Evolutionary conservation across 1,284 basidiomycete species (phyloP).

Genomic region (Sutorius eximius): DNA sequence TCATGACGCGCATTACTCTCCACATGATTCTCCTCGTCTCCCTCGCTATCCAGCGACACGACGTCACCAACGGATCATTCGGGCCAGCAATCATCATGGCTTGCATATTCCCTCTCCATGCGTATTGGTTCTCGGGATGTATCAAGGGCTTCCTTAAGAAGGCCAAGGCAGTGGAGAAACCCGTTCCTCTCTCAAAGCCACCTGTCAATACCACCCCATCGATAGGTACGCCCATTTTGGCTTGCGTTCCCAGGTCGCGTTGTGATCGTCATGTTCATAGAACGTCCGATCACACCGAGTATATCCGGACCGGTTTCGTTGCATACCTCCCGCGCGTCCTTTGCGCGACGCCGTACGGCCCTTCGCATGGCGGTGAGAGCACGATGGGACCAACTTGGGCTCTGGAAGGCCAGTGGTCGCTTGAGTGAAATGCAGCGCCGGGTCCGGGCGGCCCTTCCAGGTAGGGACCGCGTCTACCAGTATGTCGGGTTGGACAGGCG

Average conservation of each 20-base stretch:
- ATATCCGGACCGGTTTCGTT: slow-evolving; percentile 1
- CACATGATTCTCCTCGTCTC: slow-evolving; percentile 45
- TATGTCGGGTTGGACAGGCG: slow-evolving; percentile 30
- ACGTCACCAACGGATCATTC: slow-evolving; percentile 34
- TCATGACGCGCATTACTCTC: slow-evolving; percentile 52
- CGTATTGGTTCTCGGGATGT: slow-evolving; percentile 54
- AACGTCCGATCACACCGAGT: slow-evolving; percentile 12
- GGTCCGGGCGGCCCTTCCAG: slow-evolving; percentile 29
- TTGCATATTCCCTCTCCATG: slow-evolving; percentile 51
- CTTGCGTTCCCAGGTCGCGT: neutral
- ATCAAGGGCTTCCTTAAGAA: slow-evolving; percentile 50
- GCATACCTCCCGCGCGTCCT: slow-evolving; percentile 19
- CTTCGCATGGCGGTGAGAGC: slow-evolving; percentile 30
- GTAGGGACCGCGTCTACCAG: slow-evolving; percentile 32
- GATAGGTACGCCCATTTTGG: slow-evolving; percentile 11
- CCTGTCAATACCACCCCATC: neutral
- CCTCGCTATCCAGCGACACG: slow-evolving; percentile 34
- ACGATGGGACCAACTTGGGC: slow-evolving; percentile 32
- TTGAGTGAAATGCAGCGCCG: slow-evolving; percentile 32
- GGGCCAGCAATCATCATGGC: slow-evolving; percentile 43
- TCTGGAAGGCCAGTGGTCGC: slow-evolving; percentile 30
- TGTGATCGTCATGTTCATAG: slow-evolving; percentile 6
- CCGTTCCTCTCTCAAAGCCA: slow-evolving; percentile 3
- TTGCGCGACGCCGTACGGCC: slow-evolving; percentile 29
- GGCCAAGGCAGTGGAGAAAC: slow-evolving; percentile 11